Evolutionary conservation across 129 eudicot genomes (phyloP), one percentile per base, ranked within the genome.

Genomic region (Flaveria trinervia): DNA sequence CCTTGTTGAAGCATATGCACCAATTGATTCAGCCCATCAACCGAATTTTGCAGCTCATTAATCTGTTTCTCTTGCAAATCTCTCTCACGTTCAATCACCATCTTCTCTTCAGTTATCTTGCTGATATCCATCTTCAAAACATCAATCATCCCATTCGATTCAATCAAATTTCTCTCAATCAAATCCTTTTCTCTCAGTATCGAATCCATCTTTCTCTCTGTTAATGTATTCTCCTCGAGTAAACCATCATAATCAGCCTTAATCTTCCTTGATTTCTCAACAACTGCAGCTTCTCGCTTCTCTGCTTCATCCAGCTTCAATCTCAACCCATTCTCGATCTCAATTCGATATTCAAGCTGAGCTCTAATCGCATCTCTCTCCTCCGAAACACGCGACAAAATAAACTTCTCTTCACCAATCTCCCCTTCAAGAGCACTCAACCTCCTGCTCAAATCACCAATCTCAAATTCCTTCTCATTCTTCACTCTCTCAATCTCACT

Each of bases 321-420:
- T 3, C 73, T 76, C 83, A 91, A 60, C 22, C 46, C 78, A 2
- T 71, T 50, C 17, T 75, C 70, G 48, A 82, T 82, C 50, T 64
- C 74, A 30, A 84, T 61, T 36, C 71, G 65, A 3, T 30, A 73
- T 59, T 85, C 86, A 26, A 86, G 52, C 75, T 65, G 70, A n/a
- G 14, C 75, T 69, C 74, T 78, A 23, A 88, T 36, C 15, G 79
- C 95, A 78, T 86, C 92, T 65, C 88, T 85, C 79, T 87, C 96
- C 9, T 65, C 30, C 15, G 56, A 13, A 65, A 83, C 82, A n/a
- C 65, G 25, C 33, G 50, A 60, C n/a, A 78, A 86, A 44, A 68
- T 75, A 49, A 65, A 81, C 23, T 18, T 83, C 88, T 77, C 86
- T n/a, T 78, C 79, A 3, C 60, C 83, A 73, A 84, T 73, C 82